Evolutionary conservation across 345 rosid genomes (phyloP).

Genomic region (Aegle marmelos): DNA sequence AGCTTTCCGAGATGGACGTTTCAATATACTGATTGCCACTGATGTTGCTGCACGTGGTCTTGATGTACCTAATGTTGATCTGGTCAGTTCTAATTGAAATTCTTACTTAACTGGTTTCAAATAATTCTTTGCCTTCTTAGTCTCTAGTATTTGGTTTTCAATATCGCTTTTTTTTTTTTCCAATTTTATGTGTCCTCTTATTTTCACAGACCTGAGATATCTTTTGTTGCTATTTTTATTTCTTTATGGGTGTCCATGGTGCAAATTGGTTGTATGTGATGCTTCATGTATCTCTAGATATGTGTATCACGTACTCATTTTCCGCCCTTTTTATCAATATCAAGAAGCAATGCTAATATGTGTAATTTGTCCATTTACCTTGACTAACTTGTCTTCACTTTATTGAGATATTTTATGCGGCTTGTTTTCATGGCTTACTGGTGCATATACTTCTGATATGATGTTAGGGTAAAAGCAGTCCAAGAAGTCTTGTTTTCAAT

Average conservation of each 20-base stretch:
- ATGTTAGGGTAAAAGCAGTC: not conserved
- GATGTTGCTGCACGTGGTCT: constrained; percentile 99
- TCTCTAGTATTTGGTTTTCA: not conserved
- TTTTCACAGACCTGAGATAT: not conserved
- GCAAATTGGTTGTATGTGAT: not conserved
- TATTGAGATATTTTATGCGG: not conserved
- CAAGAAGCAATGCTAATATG: not conserved
- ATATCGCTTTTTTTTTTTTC: not conserved
- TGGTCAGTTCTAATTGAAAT: constrained; percentile 52
- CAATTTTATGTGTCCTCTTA: not conserved
- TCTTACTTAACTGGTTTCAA: not conserved
- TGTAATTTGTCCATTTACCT: not conserved
- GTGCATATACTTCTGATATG: not conserved
- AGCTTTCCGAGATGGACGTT: constrained; percentile 77
- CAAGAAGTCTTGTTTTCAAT: not conserved
- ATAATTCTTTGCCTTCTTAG: constrained; percentile 6
- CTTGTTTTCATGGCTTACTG: not conserved
- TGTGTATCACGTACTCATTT: not conserved
- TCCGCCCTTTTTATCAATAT: not conserved
- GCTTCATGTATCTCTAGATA: not conserved
- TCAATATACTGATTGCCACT: constrained; percentile 88
- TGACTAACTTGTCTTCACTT: not conserved
- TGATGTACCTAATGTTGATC: constrained; percentile 94
- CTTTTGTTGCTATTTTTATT: not conserved
- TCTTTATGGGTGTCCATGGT: not conserved